Evolutionary conservation across 1,284 basidiomycete species (phyloP).

Genomic region (Microbotryum lychnidis-dioicae): DNA sequence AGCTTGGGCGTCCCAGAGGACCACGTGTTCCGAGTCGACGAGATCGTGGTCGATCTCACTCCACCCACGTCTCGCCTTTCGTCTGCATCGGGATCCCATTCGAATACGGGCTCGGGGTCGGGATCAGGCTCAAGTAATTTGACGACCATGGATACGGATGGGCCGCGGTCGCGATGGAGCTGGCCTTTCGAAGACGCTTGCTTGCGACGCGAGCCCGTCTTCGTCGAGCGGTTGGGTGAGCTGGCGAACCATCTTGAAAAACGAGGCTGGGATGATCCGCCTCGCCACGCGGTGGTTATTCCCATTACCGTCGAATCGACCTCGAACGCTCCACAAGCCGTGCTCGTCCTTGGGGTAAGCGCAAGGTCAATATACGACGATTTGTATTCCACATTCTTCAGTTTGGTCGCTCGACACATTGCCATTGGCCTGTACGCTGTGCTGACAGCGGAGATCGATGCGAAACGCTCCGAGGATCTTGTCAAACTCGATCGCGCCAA

Average conservation of each 20-base stretch:
- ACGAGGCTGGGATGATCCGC: slow-evolving; percentile 41
- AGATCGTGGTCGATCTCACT: slow-evolving; percentile 20
- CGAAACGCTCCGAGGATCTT: slow-evolving; percentile 41
- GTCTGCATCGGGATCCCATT: slow-evolving; percentile 14
- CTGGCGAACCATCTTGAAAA: slow-evolving; percentile 16
- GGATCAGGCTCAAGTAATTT: slow-evolving; percentile 8
- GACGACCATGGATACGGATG: slow-evolving; percentile 16
- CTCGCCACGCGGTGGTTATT: slow-evolving; percentile 40
- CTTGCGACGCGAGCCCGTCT: slow-evolving; percentile 18
- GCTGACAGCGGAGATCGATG: slow-evolving; percentile 39
- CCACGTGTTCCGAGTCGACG: slow-evolving; percentile 21
- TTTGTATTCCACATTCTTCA: slow-evolving; percentile 17
- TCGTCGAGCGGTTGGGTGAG: slow-evolving; percentile 19
- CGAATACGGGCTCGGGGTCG: slow-evolving; percentile 1
- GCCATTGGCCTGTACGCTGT: slow-evolving; percentile 27
- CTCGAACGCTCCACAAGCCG: slow-evolving; percentile 34
- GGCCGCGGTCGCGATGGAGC: slow-evolving; percentile 4
- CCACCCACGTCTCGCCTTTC: slow-evolving; percentile 14
- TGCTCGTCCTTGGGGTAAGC: slow-evolving; percentile 42
- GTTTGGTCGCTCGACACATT: slow-evolving; percentile 21
- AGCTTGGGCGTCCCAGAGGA: slow-evolving; percentile 16
- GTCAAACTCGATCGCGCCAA: slow-evolving; percentile 43
- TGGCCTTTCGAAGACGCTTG: slow-evolving; percentile 29
- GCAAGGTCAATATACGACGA: slow-evolving; percentile 30
- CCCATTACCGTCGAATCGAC: slow-evolving; percentile 39